Percentiles rank a stretch among this genome's conserved stretches.
Evolutionary conservation across 2,329 filamentous ascomycete genomes (phyloP).

Genomic region (Chaetomium globosum): DNA sequence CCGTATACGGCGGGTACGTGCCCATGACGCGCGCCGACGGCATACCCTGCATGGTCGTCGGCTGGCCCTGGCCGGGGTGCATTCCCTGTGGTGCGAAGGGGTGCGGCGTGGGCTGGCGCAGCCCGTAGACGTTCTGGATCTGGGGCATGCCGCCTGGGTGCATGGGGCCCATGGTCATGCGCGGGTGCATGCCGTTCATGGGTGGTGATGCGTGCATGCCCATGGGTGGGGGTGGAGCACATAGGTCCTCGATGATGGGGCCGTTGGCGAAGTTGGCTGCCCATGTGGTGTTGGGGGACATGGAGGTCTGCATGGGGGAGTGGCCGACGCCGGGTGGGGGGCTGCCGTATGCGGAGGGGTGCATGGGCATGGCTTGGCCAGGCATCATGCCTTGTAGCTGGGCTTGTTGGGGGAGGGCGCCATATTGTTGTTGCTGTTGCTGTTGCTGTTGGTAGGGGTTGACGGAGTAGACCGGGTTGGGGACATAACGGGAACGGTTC

Average conservation of each 20-base stretch:
- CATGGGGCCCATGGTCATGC: conserved; percentile 19
- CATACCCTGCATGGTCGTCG: conserved; percentile 8
- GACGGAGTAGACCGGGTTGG: conserved; percentile 20
- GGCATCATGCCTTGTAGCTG: conserved; percentile 28
- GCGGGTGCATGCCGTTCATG: conserved; percentile 19
- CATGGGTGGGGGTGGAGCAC: conserved; percentile 26
- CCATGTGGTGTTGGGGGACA: conserved; percentile 24
- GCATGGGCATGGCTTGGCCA: conserved; percentile 8
- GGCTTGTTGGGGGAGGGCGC: conserved; percentile 3
- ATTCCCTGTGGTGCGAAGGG: not conserved
- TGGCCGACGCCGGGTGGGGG: conserved; percentile 15
- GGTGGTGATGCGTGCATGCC: conserved; percentile 19
- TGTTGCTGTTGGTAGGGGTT: conserved; percentile 21
- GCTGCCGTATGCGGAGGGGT: conserved; percentile 16
- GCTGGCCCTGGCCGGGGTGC: conserved; percentile 9
- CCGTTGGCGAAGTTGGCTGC: conserved; percentile 29
- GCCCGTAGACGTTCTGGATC: conserved; percentile 27
- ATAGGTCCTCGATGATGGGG: conserved; percentile 33
- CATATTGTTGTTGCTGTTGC: conserved; percentile 18
- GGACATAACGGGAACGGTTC: conserved; percentile 31
- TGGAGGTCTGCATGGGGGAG: conserved; percentile 22
- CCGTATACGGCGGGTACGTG: conserved; percentile 23
- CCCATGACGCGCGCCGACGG: conserved; percentile 17
- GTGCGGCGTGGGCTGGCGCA: conserved; percentile 22
- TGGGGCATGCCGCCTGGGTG: conserved; percentile 27